Evolutionary conservation across 202 grass and related monocot species (phyloP), one percentile per base, ranked within the genome.

Genomic region (Zizania palustris): DNA sequence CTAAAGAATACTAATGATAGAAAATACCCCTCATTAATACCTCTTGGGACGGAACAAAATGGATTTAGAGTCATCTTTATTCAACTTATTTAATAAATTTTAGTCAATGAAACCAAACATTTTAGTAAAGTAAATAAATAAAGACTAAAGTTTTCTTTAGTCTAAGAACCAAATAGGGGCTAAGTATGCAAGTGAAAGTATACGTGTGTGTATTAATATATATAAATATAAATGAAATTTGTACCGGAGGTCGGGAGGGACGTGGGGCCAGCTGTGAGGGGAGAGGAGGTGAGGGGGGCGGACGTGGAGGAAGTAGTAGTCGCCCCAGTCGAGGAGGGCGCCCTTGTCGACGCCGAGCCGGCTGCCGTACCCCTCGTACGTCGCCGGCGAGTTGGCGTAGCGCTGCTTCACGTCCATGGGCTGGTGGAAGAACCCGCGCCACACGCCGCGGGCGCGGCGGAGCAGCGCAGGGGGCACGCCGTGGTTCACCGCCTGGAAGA

Each of bases 401-500:
- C 80, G 65, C 82, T 87, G 90, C 90, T 97, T 97, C 43, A 64
- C 81, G 56, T 85, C 81, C 81, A 81, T 75, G 0, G 93, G 90
- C 69, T 75, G 81, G 39, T 67, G 83, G 83, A 97, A 97, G 84
- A 97, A 97, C 0, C 63, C 67, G 6, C 88, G 72, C 93, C 93
- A 97, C 46, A 70, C 81, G 63, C 67, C 58, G 28, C 78, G 60
- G 5, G 74, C 83, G 6, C 86, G 77, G 3, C 81, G 69, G 61
- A 93, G 80, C 19, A 93, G 85, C 6, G 55, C 83, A 0, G 16
- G 40, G 0, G 80, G 12, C 10, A 97, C 80, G 55, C 93, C 93
- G 66, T 97, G 93, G 84, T 97, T 93, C 38, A 93, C 84, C 3
- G 69, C 93, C 84, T 97, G 90, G 78, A 97, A 97, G 80, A 97